A percentile compares a stretch with the other conserved stretches of the same genome.
These are phyloP conservation scores for Echeveria elegans DNA, from an alignment of 164 flowering plant species.

Conservation along the genomic window DNA sequence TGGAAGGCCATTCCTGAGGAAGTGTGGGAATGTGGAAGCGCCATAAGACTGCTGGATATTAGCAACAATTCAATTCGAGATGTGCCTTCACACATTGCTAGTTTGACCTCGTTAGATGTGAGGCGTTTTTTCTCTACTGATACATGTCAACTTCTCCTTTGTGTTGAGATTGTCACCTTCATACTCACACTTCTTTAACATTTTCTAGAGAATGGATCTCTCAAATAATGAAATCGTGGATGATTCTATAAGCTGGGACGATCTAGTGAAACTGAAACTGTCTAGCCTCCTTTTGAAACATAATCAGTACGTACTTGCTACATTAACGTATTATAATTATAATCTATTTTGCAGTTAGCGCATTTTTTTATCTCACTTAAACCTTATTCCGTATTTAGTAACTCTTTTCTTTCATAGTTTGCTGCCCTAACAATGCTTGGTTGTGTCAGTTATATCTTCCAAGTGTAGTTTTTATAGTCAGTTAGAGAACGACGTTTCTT, in stretches of 20 bases:
- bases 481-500: too few relatives aligned
- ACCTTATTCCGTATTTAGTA: neutral
- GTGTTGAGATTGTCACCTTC: neutral
- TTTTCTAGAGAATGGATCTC: conserved; percentile 55
- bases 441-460: neutral
- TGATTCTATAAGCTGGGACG: conserved; percentile 63
- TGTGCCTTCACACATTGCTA: conserved; percentile 42
- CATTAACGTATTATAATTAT: neutral
- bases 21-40: conserved; percentile 68
- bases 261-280: conserved; percentile 44
- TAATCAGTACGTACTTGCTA: conserved; percentile 48
- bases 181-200: neutral
- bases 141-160: neutral
- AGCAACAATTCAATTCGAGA: conserved; percentile 45
- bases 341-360: neutral
- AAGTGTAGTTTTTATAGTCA: too few relatives aligned
- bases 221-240: conserved; percentile 50
- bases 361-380: neutral
- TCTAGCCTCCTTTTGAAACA: conserved; percentile 41
- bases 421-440: neutral
- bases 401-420: neutral
- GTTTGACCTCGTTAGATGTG: conserved; percentile 50
- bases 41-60: conserved; percentile 58
- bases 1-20: conserved; percentile 70
- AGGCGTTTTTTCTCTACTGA: neutral